Evolutionary conservation across 305 asterid species (phyloP).

Genomic region (Coffea humblotiana): DNA sequence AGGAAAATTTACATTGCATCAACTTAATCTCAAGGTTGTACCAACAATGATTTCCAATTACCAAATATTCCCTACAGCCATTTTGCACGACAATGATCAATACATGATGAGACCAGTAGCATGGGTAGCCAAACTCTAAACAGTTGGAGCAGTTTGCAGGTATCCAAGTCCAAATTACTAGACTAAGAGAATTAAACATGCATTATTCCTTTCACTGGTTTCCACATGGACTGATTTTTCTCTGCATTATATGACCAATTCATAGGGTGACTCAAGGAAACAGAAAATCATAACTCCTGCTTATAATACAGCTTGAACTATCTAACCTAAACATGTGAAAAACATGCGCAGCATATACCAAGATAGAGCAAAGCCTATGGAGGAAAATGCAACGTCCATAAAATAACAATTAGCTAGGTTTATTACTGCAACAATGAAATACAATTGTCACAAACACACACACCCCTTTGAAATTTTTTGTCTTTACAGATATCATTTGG

Average conservation of each 20-base stretch:
- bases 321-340: neutral
- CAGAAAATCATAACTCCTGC: neutral
- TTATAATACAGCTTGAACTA: neutral
- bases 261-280: neutral
- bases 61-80: too few species aligned
- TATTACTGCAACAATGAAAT: constrained; percentile 16
- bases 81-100: neutral
- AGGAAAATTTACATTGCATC: neutral
- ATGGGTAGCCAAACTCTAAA: neutral
- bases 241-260: too few species aligned
- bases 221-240: neutral
- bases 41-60: neutral
- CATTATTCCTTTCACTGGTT: neutral
- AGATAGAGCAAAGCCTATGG: neutral
- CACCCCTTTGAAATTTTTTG: constrained; percentile 6
- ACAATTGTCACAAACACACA: constrained; percentile 2
- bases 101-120: neutral
- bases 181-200: neutral
- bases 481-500: constrained; percentile 21
- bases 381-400: constrained; percentile 15
- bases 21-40: neutral
- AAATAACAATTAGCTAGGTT: constrained; percentile 27
- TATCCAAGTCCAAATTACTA: neutral
- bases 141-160: neutral
- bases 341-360: neutral